phyloP scores from a whole-genome alignment of 257 asterid species.

The Primulina huaijiensis region DNA sequence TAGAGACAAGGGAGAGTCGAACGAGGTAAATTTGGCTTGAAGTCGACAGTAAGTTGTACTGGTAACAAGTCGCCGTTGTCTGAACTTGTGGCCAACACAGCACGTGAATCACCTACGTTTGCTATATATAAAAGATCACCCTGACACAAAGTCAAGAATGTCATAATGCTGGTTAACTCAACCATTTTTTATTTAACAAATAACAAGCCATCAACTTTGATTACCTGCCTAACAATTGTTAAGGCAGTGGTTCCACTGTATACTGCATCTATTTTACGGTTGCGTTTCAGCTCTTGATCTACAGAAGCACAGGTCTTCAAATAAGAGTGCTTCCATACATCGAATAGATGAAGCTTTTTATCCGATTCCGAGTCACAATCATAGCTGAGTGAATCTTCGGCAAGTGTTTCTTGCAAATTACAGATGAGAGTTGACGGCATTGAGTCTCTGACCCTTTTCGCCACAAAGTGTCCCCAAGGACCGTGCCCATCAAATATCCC shows the following conservation, averaged over 20 bases:
- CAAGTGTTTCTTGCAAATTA: constrained; percentile 74
- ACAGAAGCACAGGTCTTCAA: constrained; percentile 84
- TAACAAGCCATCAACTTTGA: background rate
- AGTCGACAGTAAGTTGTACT: constrained; percentile 81
- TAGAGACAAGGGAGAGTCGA: constrained; percentile 30
- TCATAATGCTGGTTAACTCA: background rate
- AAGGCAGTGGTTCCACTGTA: constrained; percentile 90
- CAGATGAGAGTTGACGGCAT: constrained; percentile 66
- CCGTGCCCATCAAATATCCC: constrained; percentile 99
- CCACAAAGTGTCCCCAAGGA: constrained; percentile 93
- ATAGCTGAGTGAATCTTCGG: constrained; percentile 56
- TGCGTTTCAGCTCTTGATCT: constrained; percentile 68
- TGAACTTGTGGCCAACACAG: constrained; percentile 73
- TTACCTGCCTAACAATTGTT: constrained; percentile 86
- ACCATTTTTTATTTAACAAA: background rate
- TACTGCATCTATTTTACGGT: constrained; percentile 70
- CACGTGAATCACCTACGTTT: constrained; percentile 96
- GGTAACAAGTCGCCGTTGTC: constrained; percentile 61
- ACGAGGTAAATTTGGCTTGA: constrained; percentile 94
- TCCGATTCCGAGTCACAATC: constrained; percentile 48
- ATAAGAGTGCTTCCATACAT: constrained; percentile 81
- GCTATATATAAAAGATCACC: constrained; percentile 69
- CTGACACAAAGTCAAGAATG: constrained; percentile 36
- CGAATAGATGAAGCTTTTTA: constrained; percentile 50
- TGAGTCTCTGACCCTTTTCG: constrained; percentile 78